Evolutionary conservation across 345 rosid species (phyloP), one percentile per base, ranked within the genome.

Genomic region (Gossypium ekmanianum): DNA sequence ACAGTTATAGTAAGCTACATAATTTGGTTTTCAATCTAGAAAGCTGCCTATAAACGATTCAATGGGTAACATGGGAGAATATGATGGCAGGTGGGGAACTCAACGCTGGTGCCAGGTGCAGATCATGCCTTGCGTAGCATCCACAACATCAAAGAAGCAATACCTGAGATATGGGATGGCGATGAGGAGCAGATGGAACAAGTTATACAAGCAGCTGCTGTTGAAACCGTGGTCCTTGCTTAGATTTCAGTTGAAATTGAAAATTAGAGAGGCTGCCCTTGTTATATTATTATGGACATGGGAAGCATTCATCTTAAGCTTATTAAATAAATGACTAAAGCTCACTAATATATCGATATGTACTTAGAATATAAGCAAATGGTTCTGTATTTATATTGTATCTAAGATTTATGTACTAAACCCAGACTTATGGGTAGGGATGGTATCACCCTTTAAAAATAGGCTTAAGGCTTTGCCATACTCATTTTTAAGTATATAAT

Each of bases 121-220:
- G 97, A 94, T 79, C 74, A 85, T 75, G 92, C 87, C 71, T 85
- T 92, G 82, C 77, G 81, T 66, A 89, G 92, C 85, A 91, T 94
- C 69, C 97, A 90, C 81, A 92, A 94, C 77, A 87, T 94, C 74
- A 90, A 84, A 75, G 91, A 91, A 77, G 94, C 97, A 9, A 87
- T 94, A 76, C 91, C 97, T 11, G 92, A 92, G 71, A 80, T 91
- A 57, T 91, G 97, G 95, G 89, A 87, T 75, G 87, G 77, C 45
- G 87, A 79, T 67, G 82, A 78, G 20, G 88, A 91, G 81, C 88
- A 81, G 59, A 79, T 70, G n/a, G 88, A 90, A 74, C 90, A 83
- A 81, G 83, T 83, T 75, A 88, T 92, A 61, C 92, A 80, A 57
- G 59, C 89, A 34, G 70, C 84, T 20, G 44, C 85, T 4, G 89